Conservation (phyloP, 768 basidiomycete species). For the Kwoniella europaea region DNA sequence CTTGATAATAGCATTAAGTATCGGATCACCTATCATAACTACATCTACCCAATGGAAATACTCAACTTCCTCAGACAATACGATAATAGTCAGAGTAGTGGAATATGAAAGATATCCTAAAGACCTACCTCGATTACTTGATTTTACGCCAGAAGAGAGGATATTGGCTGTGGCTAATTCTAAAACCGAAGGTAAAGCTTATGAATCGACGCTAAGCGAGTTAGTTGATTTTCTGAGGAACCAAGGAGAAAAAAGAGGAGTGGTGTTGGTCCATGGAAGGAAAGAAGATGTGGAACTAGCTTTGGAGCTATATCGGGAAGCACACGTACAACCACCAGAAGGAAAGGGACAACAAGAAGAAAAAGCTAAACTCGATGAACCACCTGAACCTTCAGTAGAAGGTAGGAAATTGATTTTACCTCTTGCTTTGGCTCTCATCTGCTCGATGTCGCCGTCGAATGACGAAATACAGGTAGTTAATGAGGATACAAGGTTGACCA, state of each 20-base stretch:
- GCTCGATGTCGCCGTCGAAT: slow-evolving; percentile 12
- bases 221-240: slow-evolving; percentile 21
- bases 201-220: slow-evolving; percentile 17
- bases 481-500: slow-evolving; percentile 59
- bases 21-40: slow-evolving; percentile 31
- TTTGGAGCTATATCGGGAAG: neutral
- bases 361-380: neutral
- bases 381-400: slow-evolving; percentile 10
- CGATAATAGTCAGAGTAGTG: slow-evolving; percentile 17
- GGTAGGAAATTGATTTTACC: slow-evolving; percentile 36
- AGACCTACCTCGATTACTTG: slow-evolving; percentile 9
- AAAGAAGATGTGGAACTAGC: slow-evolving; percentile 9
- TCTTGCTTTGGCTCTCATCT: slow-evolving; percentile 28
- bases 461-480: neutral
- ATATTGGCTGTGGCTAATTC: slow-evolving; percentile 27
- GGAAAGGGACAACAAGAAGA: too few relatives aligned
- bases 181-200: slow-evolving; percentile 29
- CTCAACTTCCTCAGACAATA: neutral
- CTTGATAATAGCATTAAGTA: slow-evolving; percentile 29
- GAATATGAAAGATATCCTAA: slow-evolving; percentile 24
- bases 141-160: slow-evolving; percentile 2
- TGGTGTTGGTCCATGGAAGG: slow-evolving; percentile 22
- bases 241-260: neutral
- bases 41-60: slow-evolving; percentile 1
- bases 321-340: neutral